Percentiles rank a stretch among this genome's conserved stretches.
phyloP scores from a whole-genome alignment of 768 basidiomycete species.

The Tremella fuciformis region DNA sequence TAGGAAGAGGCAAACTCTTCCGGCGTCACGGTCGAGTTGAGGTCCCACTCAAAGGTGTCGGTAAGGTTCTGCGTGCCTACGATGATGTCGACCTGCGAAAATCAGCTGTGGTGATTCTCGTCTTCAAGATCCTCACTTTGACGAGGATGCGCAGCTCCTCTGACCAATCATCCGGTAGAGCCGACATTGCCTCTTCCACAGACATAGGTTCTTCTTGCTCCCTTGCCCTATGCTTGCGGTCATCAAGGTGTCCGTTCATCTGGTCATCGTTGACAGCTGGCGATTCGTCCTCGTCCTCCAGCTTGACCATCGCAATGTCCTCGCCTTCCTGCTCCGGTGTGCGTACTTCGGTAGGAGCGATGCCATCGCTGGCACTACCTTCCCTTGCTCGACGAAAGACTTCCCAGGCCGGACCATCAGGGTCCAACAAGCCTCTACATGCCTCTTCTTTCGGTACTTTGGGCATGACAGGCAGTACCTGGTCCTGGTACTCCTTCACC shows the following conservation, averaged over 20 bases:
- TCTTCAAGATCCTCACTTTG: conserved; percentile 62
- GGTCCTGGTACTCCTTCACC: conserved; percentile 58
- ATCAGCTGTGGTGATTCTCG: conserved; percentile 1
- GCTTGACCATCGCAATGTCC: conserved; percentile 9
- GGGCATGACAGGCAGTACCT: conserved; percentile 36
- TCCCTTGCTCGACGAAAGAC: conserved; percentile 28
- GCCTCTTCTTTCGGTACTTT: conserved; percentile 52
- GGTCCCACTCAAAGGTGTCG: conserved; percentile 98
- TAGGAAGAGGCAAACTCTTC: conserved; percentile 91
- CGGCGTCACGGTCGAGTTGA: conserved; percentile 74
- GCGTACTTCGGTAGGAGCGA: not conserved
- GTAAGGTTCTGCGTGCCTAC: conserved; percentile 88
- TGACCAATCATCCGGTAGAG: conserved; percentile 53
- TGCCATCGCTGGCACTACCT: conserved; percentile 9
- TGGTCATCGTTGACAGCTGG: conserved; percentile 40
- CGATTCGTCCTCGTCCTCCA: conserved; percentile 20
- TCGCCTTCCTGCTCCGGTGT: conserved; percentile 8
- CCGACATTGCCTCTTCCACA: conserved; percentile 62
- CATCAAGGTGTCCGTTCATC: conserved; percentile 19
- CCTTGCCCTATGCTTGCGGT: conserved; percentile 8
- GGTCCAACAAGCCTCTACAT: conserved; percentile 65
- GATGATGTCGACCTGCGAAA: conserved; percentile 83
- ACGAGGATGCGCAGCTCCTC: conserved; percentile 91
- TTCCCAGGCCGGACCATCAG: conserved; percentile 52
- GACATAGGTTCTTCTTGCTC: conserved; percentile 51